These are phyloP conservation scores for Phytophthora pinifolia DNA, from an alignment of 352 stramenopile species.

Conservation along the genomic window DNA sequence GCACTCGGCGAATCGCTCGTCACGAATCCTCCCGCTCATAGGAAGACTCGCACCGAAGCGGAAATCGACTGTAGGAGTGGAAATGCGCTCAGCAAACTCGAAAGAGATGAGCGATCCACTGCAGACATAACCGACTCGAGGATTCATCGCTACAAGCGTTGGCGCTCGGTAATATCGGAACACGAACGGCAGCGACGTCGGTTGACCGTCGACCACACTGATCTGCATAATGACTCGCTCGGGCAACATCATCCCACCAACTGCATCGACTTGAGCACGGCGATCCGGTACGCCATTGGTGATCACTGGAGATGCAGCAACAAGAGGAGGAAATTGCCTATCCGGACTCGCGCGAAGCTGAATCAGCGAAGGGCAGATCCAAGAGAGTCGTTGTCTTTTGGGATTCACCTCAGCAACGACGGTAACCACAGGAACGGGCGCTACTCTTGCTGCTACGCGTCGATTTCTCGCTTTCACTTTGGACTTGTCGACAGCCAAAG, in stretches of 20 bases:
- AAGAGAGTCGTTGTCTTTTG: constrained; percentile 51
- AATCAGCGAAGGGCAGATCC: constrained; percentile 46
- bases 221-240: constrained; percentile 53
- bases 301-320: constrained; percentile 7
- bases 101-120: constrained; percentile 66
- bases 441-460: constrained; percentile 2
- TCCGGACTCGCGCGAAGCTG: constrained; percentile 19
- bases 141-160: constrained; percentile 50
- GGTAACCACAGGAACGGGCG: constrained; percentile 19
- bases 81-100: constrained; percentile 57
- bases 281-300: constrained; percentile 13
- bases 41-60: constrained; percentile 46
- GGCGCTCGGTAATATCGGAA: constrained; percentile 63
- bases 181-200: constrained; percentile 44
- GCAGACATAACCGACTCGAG: constrained; percentile 58
- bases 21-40: constrained; percentile 35
- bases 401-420: constrained; percentile 39
- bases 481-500: constrained; percentile 2
- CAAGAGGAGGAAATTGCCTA: constrained; percentile 20
- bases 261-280: not conserved
- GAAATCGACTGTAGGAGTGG: constrained; percentile 61
- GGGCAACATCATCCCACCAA: constrained; percentile 43
- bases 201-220: constrained; percentile 55
- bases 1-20: constrained; percentile 59
- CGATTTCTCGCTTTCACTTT: constrained; percentile 14